Conservation (phyloP, 2,329 filamentous ascomycete genomes). For the Emericellopsis cladophorae region DNA sequence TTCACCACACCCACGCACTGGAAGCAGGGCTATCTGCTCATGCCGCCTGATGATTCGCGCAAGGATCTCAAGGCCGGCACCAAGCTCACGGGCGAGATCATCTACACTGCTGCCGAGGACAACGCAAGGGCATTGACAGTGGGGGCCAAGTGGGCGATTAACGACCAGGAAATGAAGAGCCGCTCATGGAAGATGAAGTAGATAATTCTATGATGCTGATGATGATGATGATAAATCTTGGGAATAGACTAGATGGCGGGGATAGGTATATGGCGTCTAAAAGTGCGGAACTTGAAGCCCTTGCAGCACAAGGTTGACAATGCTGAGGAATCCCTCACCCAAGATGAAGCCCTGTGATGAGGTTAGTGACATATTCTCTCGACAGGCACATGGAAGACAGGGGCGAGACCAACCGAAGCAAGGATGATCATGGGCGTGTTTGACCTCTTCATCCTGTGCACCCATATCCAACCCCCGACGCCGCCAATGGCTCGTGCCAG, state of each 20-base stretch:
- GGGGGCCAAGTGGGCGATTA: constrained; percentile 45
- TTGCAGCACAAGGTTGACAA: constrained; percentile 76
- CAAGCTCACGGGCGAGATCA: constrained; percentile 52
- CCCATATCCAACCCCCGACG: constrained; percentile 65
- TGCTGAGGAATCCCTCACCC: constrained; percentile 83
- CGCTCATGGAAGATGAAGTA: constrained; percentile 41
- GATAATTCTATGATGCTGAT: constrained; percentile 1
- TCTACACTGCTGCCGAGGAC: constrained; percentile 56
- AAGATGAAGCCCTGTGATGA: constrained; percentile 63
- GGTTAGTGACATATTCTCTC: constrained; percentile 2
- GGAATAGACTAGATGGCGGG: not conserved
- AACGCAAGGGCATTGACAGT: constrained; percentile 60
- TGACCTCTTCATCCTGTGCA: constrained; percentile 30
- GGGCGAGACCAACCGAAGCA: constrained; percentile 42
- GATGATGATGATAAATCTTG: not conserved
- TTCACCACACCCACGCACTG: constrained; percentile 71
- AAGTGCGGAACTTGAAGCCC: constrained; percentile 66
- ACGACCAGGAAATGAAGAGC: constrained; percentile 23
- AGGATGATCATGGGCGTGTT: constrained; percentile 81
- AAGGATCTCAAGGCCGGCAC: constrained; percentile 37
- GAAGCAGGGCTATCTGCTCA: constrained; percentile 70
- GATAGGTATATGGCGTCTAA: constrained; percentile 15
- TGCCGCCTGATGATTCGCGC: constrained; percentile 42
- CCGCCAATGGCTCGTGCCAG: constrained; percentile 78
- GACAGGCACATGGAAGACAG: constrained; percentile 3